These are phyloP conservation scores for Leucosporidium yakuticum DNA, from an alignment of 768 basidiomycete genomes.

Conservation along the genomic window DNA sequence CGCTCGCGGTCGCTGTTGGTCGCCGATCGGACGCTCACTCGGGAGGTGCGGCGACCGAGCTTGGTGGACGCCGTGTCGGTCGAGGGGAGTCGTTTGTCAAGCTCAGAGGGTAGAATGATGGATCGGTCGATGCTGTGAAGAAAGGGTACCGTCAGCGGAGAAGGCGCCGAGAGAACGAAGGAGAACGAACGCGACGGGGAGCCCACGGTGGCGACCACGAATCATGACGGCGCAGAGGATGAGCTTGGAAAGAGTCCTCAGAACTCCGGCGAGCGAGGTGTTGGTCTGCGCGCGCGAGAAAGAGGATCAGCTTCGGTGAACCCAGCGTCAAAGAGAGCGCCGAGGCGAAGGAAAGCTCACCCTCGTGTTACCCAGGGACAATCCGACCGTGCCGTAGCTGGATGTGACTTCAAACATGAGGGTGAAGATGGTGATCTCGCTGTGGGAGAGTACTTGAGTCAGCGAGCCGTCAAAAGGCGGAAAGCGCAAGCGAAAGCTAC, in stretches of 20 bases:
- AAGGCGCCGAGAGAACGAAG: conserved; percentile 3
- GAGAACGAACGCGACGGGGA: conserved; percentile 33
- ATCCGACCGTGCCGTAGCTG: conserved; percentile 76
- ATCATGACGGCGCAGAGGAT: conserved; percentile 85
- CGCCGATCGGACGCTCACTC: too few relatives aligned
- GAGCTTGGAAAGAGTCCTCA: conserved; percentile 75
- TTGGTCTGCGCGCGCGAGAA: conserved; percentile 54
- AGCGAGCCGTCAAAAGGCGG: not conserved
- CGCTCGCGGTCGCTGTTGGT: too few relatives aligned
- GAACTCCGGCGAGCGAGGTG: conserved; percentile 72
- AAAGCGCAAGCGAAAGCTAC: not conserved
- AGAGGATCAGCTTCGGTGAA: not conserved
- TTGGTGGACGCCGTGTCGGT: too few relatives aligned
- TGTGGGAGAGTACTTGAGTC: not conserved
- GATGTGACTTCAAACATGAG: conserved; percentile 57
- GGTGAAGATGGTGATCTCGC: conserved; percentile 34
- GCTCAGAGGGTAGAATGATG: conserved; percentile 69
- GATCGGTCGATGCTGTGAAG: conserved; percentile 55
- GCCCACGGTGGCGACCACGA: conserved; percentile 48
- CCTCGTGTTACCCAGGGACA: conserved; percentile 77
- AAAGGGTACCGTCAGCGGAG: not conserved
- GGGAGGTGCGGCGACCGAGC: too few relatives aligned
- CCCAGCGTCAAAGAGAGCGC: not conserved
- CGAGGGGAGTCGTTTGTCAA: conserved; percentile 17
- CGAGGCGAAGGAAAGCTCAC: conserved; percentile 48